A percentile compares a stretch with the other conserved stretches of the same genome.
Evolutionary conservation across 2,329 filamentous ascomycete genomes (phyloP).

Genomic region (Onygenales sp.): DNA sequence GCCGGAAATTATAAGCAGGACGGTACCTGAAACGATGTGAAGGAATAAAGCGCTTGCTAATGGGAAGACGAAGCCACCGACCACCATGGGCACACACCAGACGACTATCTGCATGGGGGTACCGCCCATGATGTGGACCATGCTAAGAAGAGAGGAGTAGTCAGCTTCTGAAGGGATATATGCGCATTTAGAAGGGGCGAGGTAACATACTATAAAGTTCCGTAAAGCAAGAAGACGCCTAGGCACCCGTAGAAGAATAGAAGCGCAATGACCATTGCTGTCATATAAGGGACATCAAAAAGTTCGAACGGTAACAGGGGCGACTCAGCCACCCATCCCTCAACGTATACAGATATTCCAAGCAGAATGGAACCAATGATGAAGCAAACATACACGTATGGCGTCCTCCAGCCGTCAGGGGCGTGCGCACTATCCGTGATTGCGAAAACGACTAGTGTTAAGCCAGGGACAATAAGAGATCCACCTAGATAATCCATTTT

Average conservation of each 20-base stretch:
- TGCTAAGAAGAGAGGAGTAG: conserved; percentile 31
- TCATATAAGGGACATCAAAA: conserved; percentile 62
- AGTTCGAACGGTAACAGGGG: conserved; percentile 62
- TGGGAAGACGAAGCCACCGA: conserved; percentile 59
- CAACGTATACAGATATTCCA: conserved; percentile 54
- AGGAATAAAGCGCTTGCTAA: conserved; percentile 56
- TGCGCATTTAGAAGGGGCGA: too few species aligned
- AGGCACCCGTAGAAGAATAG: conserved; percentile 61
- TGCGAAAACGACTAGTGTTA: conserved; percentile 64
- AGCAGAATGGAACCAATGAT: conserved; percentile 54
- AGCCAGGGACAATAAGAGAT: conserved; percentile 51
- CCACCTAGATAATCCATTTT: conserved; percentile 64
- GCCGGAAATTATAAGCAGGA: conserved; percentile 54
- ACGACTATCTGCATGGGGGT: conserved; percentile 54
- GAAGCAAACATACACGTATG: conserved; percentile 60
- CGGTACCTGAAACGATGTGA: conserved; percentile 53
- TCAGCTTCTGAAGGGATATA: background rate
- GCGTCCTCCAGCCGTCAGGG: conserved; percentile 59
- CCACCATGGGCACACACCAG: conserved; percentile 59
- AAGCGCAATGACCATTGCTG: conserved; percentile 49
- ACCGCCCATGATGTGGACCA: conserved; percentile 51
- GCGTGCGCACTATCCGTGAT: conserved; percentile 65
- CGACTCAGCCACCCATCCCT: conserved; percentile 58
- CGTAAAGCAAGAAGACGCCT: conserved; percentile 60
- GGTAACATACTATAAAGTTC: conserved; percentile 53